Evolutionary conservation across 495 filamentous ascomycete genomes (phyloP).

Genomic region (Aspergillus biplanus): DNA sequence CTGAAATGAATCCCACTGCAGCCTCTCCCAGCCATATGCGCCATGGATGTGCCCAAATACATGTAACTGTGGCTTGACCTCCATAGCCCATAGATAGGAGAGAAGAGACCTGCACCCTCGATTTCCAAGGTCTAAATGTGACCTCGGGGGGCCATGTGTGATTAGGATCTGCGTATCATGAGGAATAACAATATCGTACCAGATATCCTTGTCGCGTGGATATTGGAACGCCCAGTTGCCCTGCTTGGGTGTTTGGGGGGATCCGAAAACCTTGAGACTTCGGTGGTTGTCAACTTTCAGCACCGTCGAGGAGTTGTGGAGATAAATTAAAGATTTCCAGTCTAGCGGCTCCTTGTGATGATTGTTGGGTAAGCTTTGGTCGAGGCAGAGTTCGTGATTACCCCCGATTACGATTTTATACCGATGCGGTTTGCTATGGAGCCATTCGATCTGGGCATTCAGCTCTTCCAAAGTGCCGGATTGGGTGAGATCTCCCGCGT

Average conservation of each 20-base stretch:
- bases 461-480: constrained; percentile 61
- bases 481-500: constrained; percentile 74
- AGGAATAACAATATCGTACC: constrained; percentile 48
- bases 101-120: constrained; percentile 52
- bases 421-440: constrained; percentile 59
- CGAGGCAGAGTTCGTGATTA: constrained; percentile 73
- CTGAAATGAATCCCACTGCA: constrained; percentile 70
- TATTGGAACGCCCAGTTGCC: constrained; percentile 57
- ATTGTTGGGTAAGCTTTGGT: constrained; percentile 28
- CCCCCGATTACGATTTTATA: constrained; percentile 74
- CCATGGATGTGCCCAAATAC: constrained; percentile 82
- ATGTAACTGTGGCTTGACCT: constrained; percentile 57
- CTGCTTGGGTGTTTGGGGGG: constrained; percentile 53
- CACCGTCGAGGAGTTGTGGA: constrained; percentile 49
- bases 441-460: constrained; percentile 67
- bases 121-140: constrained; percentile 63
- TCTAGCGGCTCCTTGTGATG: constrained; percentile 20
- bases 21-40: constrained; percentile 50
- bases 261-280: constrained; percentile 57
- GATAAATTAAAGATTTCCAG: constrained; percentile 51
- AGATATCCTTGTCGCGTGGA: constrained; percentile 26
- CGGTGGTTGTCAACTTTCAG: constrained; percentile 47
- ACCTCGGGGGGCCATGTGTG: constrained; percentile 62
- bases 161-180: constrained; percentile 68
- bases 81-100: constrained; percentile 57